These are phyloP conservation scores for Candolleomyces efflorescens DNA, from an alignment of 768 basidiomycete genomes.

Conservation along the genomic window DNA sequence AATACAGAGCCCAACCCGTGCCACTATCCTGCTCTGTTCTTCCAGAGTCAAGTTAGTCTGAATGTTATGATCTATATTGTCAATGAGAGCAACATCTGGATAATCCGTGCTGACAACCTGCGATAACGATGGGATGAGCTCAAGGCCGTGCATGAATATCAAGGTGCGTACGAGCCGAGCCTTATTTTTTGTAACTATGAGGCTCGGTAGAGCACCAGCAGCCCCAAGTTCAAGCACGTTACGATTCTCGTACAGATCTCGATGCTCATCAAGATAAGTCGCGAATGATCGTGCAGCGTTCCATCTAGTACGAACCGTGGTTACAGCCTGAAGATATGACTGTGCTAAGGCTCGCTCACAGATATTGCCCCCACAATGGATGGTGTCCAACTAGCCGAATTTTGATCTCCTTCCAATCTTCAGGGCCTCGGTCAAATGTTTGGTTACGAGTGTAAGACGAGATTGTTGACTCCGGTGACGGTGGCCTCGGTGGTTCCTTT, in stretches of 20 bases:
- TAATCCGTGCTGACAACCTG: conserved; percentile 91
- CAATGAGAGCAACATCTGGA: conserved; percentile 70
- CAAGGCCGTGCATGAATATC: not conserved
- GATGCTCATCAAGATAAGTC: conserved; percentile 57
- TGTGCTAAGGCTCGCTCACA: too few species aligned
- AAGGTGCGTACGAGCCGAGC: conserved; percentile 46
- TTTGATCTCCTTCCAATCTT: conserved; percentile 40
- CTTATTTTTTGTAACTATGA: conserved; percentile 68
- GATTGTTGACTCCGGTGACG: conserved; percentile 59
- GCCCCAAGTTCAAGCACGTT: conserved; percentile 88
- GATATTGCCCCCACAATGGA: too few species aligned
- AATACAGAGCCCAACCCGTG: conserved; percentile 19
- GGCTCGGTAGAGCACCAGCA: conserved; percentile 84
- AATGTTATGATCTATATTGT: conserved; percentile 74
- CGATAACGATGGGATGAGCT: too few species aligned
- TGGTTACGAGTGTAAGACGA: conserved; percentile 43
- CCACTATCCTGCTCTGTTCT: conserved; percentile 30
- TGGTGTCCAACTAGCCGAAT: conserved; percentile 77
- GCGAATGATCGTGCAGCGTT: conserved; percentile 76
- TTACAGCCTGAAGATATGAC: too few species aligned
- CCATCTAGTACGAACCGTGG: conserved; percentile 51
- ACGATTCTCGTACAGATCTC: conserved; percentile 39
- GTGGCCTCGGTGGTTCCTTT: conserved; percentile 65
- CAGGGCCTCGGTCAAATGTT: conserved; percentile 7
- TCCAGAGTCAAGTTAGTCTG: conserved; percentile 43